Conservation (phyloP, 257 asterid genomes). For the Parsonsia alboflavescens region DNA sequence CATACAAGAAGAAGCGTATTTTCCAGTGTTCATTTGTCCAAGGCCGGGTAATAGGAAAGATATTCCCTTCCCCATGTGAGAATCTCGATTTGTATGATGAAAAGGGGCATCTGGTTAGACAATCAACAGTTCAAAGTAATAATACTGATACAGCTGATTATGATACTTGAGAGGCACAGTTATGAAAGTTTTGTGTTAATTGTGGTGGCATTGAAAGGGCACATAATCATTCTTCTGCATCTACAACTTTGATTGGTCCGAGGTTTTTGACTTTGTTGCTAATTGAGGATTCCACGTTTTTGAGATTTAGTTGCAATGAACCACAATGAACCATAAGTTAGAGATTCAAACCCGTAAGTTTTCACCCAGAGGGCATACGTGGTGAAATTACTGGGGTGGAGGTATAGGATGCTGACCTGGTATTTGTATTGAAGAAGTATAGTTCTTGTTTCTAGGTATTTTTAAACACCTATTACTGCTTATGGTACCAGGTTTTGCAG, state of each 20-base stretch:
- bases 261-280: too few relatives aligned
- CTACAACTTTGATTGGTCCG: neutral
- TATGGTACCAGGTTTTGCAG: neutral
- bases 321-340: neutral
- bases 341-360: neutral
- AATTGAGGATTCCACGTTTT: neutral
- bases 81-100: conserved; percentile 75
- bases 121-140: conserved; percentile 29
- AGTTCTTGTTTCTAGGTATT: neutral
- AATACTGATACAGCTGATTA: conserved; percentile 32
- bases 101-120: conserved; percentile 47
- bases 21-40: conserved; percentile 83
- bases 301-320: neutral
- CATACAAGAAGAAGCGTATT: conserved; percentile 81
- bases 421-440: neutral
- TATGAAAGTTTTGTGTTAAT: conserved; percentile 5
- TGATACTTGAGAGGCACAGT: conserved; percentile 25
- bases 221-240: neutral
- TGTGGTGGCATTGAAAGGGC: neutral
- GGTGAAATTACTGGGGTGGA: too few relatives aligned
- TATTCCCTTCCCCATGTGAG: conserved; percentile 77
- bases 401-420: too few relatives aligned
- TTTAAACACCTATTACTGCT: neutral
- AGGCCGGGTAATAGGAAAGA: conserved; percentile 75
- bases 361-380: too few relatives aligned